Conservation (phyloP, 2,329 filamentous ascomycete species). For the Geoglossum cookeanum region DNA sequence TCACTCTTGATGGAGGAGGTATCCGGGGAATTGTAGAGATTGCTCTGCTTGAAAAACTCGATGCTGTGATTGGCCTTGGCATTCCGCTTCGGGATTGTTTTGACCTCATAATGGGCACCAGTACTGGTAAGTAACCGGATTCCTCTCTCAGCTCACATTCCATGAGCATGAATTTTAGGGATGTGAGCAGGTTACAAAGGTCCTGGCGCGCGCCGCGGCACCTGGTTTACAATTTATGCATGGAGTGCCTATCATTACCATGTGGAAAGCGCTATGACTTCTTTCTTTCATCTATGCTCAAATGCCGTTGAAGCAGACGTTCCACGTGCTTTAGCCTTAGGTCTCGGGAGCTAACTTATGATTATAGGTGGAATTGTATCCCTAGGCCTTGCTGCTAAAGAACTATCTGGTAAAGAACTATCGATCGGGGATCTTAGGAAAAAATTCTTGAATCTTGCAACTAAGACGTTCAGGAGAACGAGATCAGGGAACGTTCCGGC, state of each 20-base stretch:
- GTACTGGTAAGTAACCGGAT: neutral
- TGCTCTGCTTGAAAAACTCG: conserved; percentile 4
- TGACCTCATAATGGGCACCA: conserved; percentile 7
- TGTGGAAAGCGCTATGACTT: too few species aligned
- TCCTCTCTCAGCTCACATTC: too few species aligned
- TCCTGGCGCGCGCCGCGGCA: too few species aligned
- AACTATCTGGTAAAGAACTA: too few species aligned
- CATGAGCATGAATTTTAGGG: too few species aligned
- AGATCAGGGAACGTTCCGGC: neutral
- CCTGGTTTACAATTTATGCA: too few species aligned
- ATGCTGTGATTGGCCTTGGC: conserved; percentile 3
- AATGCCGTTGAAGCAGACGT: too few species aligned
- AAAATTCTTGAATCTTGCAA: neutral
- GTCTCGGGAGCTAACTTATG: too few species aligned
- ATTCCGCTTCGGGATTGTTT: conserved; percentile 5
- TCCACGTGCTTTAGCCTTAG: too few species aligned
- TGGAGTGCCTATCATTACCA: too few species aligned
- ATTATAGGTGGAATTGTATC: neutral
- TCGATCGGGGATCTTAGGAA: neutral
- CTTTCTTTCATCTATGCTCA: neutral
- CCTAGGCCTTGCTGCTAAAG: neutral
- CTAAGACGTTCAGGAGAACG: neutral
- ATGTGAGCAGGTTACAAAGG: too few species aligned
- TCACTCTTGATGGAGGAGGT: neutral
- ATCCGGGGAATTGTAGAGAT: conserved; percentile 6